Evolutionary conservation across 306 rosid species (phyloP), one percentile per base, ranked within the genome.

Genomic region (Cajanus cajan): DNA sequence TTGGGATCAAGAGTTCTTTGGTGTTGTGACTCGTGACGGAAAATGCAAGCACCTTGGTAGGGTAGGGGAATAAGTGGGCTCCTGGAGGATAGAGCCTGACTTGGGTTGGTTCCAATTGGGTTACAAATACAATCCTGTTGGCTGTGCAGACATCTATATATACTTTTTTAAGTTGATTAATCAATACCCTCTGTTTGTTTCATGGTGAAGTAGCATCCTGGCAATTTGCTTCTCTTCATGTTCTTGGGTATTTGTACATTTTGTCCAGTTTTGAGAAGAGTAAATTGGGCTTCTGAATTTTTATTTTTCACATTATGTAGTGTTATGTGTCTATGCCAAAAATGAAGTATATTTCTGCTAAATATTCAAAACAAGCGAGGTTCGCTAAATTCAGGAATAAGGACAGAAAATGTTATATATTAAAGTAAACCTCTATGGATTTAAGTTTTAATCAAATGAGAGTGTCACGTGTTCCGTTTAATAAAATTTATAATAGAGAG

Each of bases 331-430:
- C 25, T 69, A 2, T 64, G 65, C 4, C 7, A 11, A 25, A n/a
- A 24, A 44, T 4, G 34, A 25, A 24, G 58, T 18, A 25, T 33
- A 18, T 71, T 73, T 15, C 8, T 75, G 61, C 36, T 22, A 54
- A 66, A 66, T 24, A 36, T 71, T 52, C 8, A 16, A 51, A 22
- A 16, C 13, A 34, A 31, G 47, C 4, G 33, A 19, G 50, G 11
- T 34, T 37, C 3, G 12, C 28, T 36, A 65, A 22, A 9, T 19
- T 77, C 73, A 50, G 66, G 40, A 51, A 77, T 50, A 50, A 48
- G 67, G 74, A 52, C 33, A 51, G 24, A n/a, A n/a, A n/a, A 50
- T 52, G n/a, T 63, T 51, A 52, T 52, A 37, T 61, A 58, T 68
- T 10, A 31, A 68, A 51, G 75, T 10, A 18, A 68, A 51, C 62